Percentiles rank a stretch among this genome's conserved stretches.
Conservation (phyloP, 2,329 filamentous ascomycete genomes). For the Gnomoniopsis smithogilvyi region DNA sequence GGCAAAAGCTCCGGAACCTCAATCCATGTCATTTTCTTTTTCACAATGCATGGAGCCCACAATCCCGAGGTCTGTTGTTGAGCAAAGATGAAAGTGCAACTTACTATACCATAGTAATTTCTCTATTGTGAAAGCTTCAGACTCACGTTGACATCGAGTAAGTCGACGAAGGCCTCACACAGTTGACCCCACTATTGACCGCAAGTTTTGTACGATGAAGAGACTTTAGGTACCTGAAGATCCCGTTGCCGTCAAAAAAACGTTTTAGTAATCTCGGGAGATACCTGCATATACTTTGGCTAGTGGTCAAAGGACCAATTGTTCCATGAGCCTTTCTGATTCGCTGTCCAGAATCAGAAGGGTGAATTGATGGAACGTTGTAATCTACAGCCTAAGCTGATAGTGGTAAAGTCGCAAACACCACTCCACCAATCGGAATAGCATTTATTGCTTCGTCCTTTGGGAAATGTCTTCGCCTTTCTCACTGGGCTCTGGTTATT, state of each 20-base stretch:
- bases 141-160: too few species aligned
- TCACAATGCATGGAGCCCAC: neutral
- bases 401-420: slow-evolving; percentile 2
- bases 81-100: neutral
- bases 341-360: slow-evolving; percentile 9
- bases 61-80: neutral
- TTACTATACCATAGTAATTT: too few species aligned
- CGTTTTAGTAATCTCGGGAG: neutral
- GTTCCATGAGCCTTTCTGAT: slow-evolving; percentile 3
- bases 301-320: slow-evolving; percentile 7
- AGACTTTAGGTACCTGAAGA: slow-evolving; percentile 24
- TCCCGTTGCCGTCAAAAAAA: slow-evolving; percentile 4
- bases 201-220: too few species aligned
- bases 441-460: slow-evolving; percentile 10
- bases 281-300: slow-evolving; percentile 1
- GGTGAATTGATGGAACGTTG: slow-evolving; percentile 17
- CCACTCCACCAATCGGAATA: slow-evolving; percentile 14
- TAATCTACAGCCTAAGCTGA: slow-evolving; percentile 14
- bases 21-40: neutral
- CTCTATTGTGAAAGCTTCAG: neutral
- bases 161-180: too few species aligned
- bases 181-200: too few species aligned
- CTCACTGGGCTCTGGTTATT: neutral
- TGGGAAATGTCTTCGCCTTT: neutral
- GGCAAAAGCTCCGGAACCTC: neutral